Evolutionary conservation across 139 green algal genomes (phyloP), one percentile per base, ranked within the genome.

Genomic region (Chlorella vulgaris): DNA sequence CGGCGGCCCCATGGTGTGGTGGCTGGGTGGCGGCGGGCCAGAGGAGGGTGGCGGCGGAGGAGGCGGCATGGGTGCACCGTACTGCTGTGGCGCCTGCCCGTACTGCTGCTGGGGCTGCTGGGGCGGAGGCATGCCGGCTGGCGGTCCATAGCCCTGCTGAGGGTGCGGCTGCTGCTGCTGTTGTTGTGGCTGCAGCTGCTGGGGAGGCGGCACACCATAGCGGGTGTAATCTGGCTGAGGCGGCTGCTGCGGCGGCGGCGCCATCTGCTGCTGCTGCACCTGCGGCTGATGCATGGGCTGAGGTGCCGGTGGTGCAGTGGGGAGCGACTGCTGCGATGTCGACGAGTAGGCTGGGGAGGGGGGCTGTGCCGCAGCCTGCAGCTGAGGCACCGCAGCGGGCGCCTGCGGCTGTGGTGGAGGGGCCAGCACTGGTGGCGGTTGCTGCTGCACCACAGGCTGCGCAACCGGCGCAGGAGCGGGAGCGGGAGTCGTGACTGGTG

Each of bases 1-100:
- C 28, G 80, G 66, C 0, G 42, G 43, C 8, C 42, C 63, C 80
- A 77, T 60, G 29, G 40, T 69, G 68, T 84, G 80, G 43, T 78
- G 80, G 10, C 29, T 62, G 42, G 67, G 80, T 15, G 76, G 53
- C 2, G 66, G 80, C 60, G 76, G 69, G 21, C 38, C 69, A 31
- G 19, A 26, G 28, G 22, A n/a, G 29, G 61, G 61, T 29, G 29
- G 21, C 29, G 55, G 7, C 18, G 78, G 81, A 2, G 81, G 69
- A 22, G 61, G 80, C 43, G 80, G 71, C 36, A 67, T 42, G 3
- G 80, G 71, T 2, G 62, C 19, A 50, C 67, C 67, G 3, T 78
- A 75, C 38, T 22, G 33, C 40, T 42, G 40, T 8, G 47, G 69
- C 24, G 55, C 26, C 51, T 66, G 35, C 3, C 69, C 69, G 33